phyloP scores from a whole-genome alignment of 2,329 filamentous ascomycete species.

The Phialophora expanda region DNA sequence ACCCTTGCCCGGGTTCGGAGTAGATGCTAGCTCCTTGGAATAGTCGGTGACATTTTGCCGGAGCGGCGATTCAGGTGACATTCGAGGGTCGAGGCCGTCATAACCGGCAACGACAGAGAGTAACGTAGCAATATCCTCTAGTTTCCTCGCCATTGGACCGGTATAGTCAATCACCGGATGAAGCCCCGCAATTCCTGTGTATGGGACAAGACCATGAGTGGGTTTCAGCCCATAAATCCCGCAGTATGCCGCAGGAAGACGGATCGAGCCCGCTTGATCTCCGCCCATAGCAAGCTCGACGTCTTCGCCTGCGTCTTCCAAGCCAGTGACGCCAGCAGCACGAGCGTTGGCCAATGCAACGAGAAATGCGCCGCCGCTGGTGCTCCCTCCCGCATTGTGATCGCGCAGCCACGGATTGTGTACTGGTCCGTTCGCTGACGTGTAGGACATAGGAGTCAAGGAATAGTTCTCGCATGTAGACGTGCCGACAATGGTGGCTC shows the following conservation, averaged over 20 bases:
- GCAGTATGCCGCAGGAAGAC: constrained; percentile 48
- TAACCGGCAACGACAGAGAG: constrained; percentile 55
- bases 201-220: constrained; percentile 57
- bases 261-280: constrained; percentile 50
- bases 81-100: constrained; percentile 56
- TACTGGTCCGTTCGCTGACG: constrained; percentile 46
- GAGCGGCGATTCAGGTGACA: constrained; percentile 49
- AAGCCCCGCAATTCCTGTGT: constrained; percentile 54
- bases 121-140: constrained; percentile 52
- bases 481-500: constrained; percentile 45
- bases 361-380: constrained; percentile 46
- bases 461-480: constrained; percentile 50
- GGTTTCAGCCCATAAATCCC: constrained; percentile 56
- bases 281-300: constrained; percentile 48
- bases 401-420: constrained; percentile 45
- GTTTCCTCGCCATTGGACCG: constrained; percentile 53
- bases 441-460: constrained; percentile 47
- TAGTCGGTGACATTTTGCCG: constrained; percentile 45
- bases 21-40: constrained; percentile 39
- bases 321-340: constrained; percentile 28
- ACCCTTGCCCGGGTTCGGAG: constrained; percentile 44
- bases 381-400: constrained; percentile 47
- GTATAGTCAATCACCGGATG: constrained; percentile 54
- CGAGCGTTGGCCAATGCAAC: constrained; percentile 40
- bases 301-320: constrained; percentile 41